Conservation (phyloP, 148 eudicot genomes). For the Vaccinium vitisidaea region DNA sequence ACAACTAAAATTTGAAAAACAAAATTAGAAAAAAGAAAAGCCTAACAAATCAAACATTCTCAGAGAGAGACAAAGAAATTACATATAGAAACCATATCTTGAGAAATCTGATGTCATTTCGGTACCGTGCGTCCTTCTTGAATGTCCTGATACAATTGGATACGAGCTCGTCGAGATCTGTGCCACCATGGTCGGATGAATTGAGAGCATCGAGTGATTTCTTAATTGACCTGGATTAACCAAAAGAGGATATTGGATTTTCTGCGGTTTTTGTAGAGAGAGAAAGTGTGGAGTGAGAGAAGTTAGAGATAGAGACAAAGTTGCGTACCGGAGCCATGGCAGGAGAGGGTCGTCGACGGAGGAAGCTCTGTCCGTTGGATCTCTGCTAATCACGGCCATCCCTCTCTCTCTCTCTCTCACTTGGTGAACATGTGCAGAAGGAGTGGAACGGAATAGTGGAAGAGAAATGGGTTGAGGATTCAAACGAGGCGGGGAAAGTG, state of each 20-base stretch:
- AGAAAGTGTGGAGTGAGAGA: neutral
- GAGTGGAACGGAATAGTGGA: slow-evolving; percentile 3
- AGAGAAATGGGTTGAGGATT: slow-evolving; percentile 4
- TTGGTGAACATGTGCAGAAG: neutral
- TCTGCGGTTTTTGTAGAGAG: neutral
- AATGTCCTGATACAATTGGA: slow-evolving; percentile 56
- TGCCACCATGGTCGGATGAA: slow-evolving; percentile 23
- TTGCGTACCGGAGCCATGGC: slow-evolving; percentile 49
- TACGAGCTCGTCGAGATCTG: slow-evolving; percentile 38
- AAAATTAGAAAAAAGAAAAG: neutral
- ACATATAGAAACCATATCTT: slow-evolving; percentile 87
- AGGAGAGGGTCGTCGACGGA: slow-evolving; percentile 58
- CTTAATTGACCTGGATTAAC: slow-evolving; percentile 52
- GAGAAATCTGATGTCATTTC: slow-evolving; percentile 78
- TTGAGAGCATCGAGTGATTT: slow-evolving; percentile 28
- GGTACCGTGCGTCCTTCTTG: slow-evolving; percentile 50
- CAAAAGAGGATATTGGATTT: neutral
- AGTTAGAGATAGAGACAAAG: neutral
- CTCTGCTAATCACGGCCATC: slow-evolving; percentile 39
- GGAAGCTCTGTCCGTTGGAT: slow-evolving; percentile 19
- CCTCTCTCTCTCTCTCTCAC: neutral
- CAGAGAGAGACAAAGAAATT: slow-evolving; percentile 16
- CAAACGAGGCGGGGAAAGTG: neutral
- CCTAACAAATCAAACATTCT: neutral
- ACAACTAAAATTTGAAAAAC: neutral